Percentiles rank a stretch among this genome's conserved stretches.
These are phyloP conservation scores for Kurtzmaniella quercitrusa DNA, from an alignment of 1,139 yeast genomes.

Conservation along the genomic window DNA sequence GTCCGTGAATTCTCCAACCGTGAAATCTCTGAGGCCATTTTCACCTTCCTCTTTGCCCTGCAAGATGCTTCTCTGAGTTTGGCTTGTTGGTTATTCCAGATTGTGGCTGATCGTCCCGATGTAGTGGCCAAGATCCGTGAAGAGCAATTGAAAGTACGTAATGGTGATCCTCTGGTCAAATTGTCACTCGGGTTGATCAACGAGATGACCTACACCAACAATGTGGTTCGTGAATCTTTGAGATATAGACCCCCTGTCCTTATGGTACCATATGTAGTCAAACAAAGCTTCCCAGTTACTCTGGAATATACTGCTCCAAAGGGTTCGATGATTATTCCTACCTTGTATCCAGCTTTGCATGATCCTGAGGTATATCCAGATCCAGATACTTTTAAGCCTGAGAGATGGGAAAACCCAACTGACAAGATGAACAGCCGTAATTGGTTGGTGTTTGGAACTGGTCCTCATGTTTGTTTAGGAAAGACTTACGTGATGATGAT, in stretches of 20 bases:
- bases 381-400: slow-evolving; percentile 93
- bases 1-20: slow-evolving; percentile 83
- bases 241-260: slow-evolving; percentile 96
- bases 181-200: slow-evolving; percentile 73
- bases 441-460: slow-evolving; percentile 96
- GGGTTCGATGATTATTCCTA: slow-evolving; percentile 95
- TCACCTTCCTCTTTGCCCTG: slow-evolving; percentile 93
- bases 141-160: slow-evolving; percentile 83
- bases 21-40: slow-evolving; percentile 93
- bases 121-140: slow-evolving; percentile 78
- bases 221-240: slow-evolving; percentile 87
- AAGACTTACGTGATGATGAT: slow-evolving; percentile 89
- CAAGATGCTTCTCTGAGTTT: slow-evolving; percentile 98
- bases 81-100: slow-evolving; percentile 97
- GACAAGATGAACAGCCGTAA: slow-evolving; percentile 66
- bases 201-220: slow-evolving; percentile 78
- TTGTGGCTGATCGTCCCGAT: slow-evolving; percentile 93
- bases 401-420: slow-evolving; percentile 69
- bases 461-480: slow-evolving; percentile 95
- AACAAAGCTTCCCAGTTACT: slow-evolving; percentile 78
- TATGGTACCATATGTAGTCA: slow-evolving; percentile 96
- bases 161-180: slow-evolving; percentile 61
- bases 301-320: slow-evolving; percentile 87
- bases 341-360: slow-evolving; percentile 91
- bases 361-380: slow-evolving; percentile 94